phyloP scores from a whole-genome alignment of 352 stramenopile species.

The Pythium angustatum region DNA sequence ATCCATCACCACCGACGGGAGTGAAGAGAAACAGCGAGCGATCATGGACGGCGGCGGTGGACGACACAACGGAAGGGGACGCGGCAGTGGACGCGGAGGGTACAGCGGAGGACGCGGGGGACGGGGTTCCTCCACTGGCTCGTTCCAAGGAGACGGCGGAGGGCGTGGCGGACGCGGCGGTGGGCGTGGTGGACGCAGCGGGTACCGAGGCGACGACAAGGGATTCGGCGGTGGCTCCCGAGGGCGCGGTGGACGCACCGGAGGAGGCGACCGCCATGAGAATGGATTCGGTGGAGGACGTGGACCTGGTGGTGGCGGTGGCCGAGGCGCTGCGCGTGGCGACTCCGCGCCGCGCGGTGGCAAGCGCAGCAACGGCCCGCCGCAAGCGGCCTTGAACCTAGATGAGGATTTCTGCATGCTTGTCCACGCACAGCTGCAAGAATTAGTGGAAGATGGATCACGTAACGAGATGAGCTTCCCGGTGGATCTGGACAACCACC shows the following conservation, averaged over 20 bases:
- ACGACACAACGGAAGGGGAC: slow-evolving; percentile 9
- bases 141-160: not conserved
- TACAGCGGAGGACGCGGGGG: slow-evolving; percentile 1
- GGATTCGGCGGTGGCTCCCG: not conserved
- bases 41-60: slow-evolving; percentile 14
- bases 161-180: slow-evolving; percentile 9
- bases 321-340: not conserved
- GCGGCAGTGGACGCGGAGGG: slow-evolving; percentile 1
- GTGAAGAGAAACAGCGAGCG: not conserved
- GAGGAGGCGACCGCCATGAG: slow-evolving; percentile 14
- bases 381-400: slow-evolving; percentile 36
- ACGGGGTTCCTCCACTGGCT: not conserved
- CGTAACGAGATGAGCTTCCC: slow-evolving; percentile 72
- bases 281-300: slow-evolving; percentile 1
- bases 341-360: slow-evolving; percentile 7
- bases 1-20: not conserved
- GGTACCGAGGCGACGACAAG: slow-evolving; percentile 5
- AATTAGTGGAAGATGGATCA: slow-evolving; percentile 59
- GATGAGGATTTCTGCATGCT: slow-evolving; percentile 75
- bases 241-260: slow-evolving; percentile 9
- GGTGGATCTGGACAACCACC: slow-evolving; percentile 64
- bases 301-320: slow-evolving; percentile 15
- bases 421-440: slow-evolving; percentile 57
- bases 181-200: slow-evolving; percentile 7
- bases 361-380: slow-evolving; percentile 17